phyloP scores from a whole-genome alignment of 345 rosid species.

The Linum usitatissimum region DNA sequence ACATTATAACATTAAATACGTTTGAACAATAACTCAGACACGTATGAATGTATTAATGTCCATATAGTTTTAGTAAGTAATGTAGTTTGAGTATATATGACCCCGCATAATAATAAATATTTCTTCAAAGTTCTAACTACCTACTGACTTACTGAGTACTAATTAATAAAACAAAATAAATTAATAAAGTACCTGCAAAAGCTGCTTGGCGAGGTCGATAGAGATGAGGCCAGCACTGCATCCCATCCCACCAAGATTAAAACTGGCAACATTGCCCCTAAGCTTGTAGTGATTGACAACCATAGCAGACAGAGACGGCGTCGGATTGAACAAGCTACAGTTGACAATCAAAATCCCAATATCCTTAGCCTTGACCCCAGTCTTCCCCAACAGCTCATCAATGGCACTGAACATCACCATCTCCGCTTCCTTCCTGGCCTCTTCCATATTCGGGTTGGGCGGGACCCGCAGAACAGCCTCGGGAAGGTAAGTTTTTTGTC shows the following conservation, averaged over 20 bases:
- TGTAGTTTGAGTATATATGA: too few species aligned
- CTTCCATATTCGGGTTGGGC: constrained; percentile 45
- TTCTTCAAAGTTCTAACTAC: too few species aligned
- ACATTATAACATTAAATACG: too few species aligned
- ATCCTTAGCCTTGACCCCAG: constrained; percentile 51
- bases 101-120: too few species aligned
- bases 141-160: too few species aligned
- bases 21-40: too few species aligned
- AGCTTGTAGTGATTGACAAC: constrained; percentile 55
- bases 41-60: too few species aligned
- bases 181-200: constrained; percentile 33
- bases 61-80: too few species aligned
- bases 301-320: constrained; percentile 64
- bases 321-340: constrained; percentile 58
- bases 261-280: constrained; percentile 56
- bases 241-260: constrained; percentile 65
- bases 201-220: constrained; percentile 57
- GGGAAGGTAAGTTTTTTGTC: constrained; percentile 66
- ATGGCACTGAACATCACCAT: constrained; percentile 55
- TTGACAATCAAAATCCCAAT: constrained; percentile 53
- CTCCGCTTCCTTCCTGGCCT: constrained; percentile 63
- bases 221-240: constrained; percentile 69
- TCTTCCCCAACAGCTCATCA: constrained; percentile 45
- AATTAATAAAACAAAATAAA: background rate
- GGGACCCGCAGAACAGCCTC: constrained; percentile 50